Base-by-base conservation (phyloP, 345 rosid genomes). In the Eucalyptus sp. region DNA sequence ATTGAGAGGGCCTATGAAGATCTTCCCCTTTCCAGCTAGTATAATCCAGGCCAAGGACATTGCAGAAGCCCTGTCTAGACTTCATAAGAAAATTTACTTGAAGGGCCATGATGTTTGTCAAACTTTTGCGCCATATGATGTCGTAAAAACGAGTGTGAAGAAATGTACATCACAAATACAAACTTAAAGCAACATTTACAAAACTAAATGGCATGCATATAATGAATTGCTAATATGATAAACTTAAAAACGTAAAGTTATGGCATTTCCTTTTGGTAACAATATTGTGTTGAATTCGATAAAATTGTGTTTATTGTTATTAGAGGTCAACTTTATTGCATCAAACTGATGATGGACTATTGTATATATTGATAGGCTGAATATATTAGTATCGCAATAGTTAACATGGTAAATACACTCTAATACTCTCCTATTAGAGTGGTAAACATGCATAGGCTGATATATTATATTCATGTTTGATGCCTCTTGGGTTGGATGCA, bases 351-450 rank as follows among this genome's bases (percentile, higher is more conserved):
- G 13, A 56, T 56, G 5, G 62, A 56, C 27, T 1, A 56, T 22
- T 8, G 13, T 56, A 9, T 56, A 3, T 8, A 22, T 33, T 33
- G 37, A 56, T 33, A 33, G 11, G 60, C 41, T 37, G 41, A 37
- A 37, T 37, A 37, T 4, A 3, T 37, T 51, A 15, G 4, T 22
- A 54, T 22, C 0, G 2, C 11, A 54, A 22, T 0, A 8, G 5
- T 54, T 20, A 4, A 20, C 60, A 8, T 20, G 27, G 62, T 8
- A 56, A 56, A 56, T 8, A 22, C 4, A 9, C 11, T n/a, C 64
- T 24, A 10, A 27, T 25, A 24, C 27, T 20, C 13, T 58, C 3
- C 13, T 25, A 25, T 25, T 25, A 10, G 66, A 58, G 68, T 58
- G n/a, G 14, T 58, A 25, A 58, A 58, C 0, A 25, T 58, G 66